These are phyloP conservation scores for Stemphylium beticola DNA, from an alignment of 2,329 filamentous ascomycete genomes.

Conservation along the genomic window DNA sequence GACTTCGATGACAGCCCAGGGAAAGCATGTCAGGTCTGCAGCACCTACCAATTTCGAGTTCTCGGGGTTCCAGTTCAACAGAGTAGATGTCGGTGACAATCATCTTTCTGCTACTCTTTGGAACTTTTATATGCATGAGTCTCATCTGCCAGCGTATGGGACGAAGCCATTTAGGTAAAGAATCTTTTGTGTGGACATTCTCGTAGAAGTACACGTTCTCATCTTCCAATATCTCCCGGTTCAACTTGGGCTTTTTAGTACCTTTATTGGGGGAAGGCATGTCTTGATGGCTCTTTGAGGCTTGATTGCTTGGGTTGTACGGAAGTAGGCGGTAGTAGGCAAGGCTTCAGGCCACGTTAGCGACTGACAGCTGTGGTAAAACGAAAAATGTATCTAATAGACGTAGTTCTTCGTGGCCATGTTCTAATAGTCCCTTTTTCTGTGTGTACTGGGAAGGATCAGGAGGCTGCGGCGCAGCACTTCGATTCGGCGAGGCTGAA, in stretches of 20 bases:
- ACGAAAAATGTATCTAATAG: background rate
- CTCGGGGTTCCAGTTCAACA: background rate
- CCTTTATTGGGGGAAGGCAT: too few relatives aligned
- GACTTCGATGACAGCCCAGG: conserved; percentile 23
- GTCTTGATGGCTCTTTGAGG: too few relatives aligned
- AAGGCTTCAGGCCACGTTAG: background rate
- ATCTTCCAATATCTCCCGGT: background rate
- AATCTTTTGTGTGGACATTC: background rate
- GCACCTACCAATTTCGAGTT: background rate
- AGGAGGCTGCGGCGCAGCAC: background rate
- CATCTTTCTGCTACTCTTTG: background rate
- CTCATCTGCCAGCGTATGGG: background rate
- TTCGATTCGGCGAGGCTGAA: background rate
- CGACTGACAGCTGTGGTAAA: background rate
- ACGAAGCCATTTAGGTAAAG: background rate
- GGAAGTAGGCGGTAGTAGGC: background rate
- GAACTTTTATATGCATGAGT: background rate
- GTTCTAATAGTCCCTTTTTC: background rate
- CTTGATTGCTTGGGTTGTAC: background rate
- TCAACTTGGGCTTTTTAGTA: background rate
- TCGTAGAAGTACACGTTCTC: background rate
- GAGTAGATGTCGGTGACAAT: background rate
- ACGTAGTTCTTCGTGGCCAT: background rate
- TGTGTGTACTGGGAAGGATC: background rate
- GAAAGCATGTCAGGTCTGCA: conserved; percentile 19